phyloP scores from a whole-genome alignment of 1,284 basidiomycete genomes.

The Apiotrichum brassicae region DNA sequence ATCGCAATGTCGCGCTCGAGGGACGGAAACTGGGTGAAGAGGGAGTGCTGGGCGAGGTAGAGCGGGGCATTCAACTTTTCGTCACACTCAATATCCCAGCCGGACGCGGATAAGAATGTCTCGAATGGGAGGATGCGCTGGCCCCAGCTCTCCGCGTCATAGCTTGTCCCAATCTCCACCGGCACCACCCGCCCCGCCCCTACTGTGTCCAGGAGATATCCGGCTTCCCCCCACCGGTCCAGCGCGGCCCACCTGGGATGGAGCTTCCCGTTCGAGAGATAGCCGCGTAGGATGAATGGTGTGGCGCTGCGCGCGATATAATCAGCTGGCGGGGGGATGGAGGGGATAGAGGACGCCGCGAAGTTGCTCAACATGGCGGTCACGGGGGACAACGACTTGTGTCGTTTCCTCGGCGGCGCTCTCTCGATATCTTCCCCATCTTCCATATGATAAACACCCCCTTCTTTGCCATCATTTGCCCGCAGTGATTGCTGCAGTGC shows the following conservation, averaged over 20 bases:
- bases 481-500: slow-evolving; percentile 2
- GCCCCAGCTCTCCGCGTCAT: slow-evolving; percentile 72
- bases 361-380: too few species aligned
- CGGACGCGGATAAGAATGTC: slow-evolving; percentile 59
- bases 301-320: too few species aligned
- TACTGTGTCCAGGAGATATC: slow-evolving; percentile 61
- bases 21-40: slow-evolving; percentile 75
- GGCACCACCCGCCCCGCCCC: slow-evolving; percentile 81
- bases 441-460: too few species aligned
- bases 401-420: neutral
- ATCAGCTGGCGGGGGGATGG: slow-evolving; percentile 52
- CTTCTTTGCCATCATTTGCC: neutral
- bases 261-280: slow-evolving; percentile 57
- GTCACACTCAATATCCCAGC: slow-evolving; percentile 42
- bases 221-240: slow-evolving; percentile 59
- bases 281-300: slow-evolving; percentile 70
- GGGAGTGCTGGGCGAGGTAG: slow-evolving; percentile 89
- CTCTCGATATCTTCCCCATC: too few species aligned
- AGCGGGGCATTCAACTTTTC: slow-evolving; percentile 35
- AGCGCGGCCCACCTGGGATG: slow-evolving; percentile 55
- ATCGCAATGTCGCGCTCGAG: slow-evolving; percentile 66
- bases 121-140: slow-evolving; percentile 76
- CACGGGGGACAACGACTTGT: neutral
- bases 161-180: slow-evolving; percentile 81
- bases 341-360: slow-evolving; percentile 42